Percentiles rank a stretch among this genome's conserved stretches.
phyloP scores from a whole-genome alignment of 306 rosid species.

The Ormosia semicastrata region DNA sequence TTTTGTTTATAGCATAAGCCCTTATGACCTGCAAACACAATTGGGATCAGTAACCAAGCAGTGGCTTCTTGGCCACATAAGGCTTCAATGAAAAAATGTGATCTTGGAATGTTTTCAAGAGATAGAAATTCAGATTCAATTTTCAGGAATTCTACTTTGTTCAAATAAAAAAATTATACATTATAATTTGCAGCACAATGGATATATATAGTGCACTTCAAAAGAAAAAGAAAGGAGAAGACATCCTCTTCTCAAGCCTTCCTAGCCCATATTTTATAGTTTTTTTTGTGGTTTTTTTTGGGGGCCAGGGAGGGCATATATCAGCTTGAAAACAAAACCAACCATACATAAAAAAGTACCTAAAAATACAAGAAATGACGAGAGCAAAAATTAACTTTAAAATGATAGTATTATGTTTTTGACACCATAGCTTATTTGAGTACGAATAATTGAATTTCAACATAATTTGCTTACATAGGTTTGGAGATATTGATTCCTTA shows the following conservation, averaged over 20 bases:
- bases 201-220: neutral
- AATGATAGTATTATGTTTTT: neutral
- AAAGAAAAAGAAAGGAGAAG: neutral
- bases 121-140: neutral
- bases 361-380: neutral
- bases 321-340: neutral
- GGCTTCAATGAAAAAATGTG: neutral
- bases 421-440: neutral
- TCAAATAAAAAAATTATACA: neutral
- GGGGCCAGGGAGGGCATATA: neutral
- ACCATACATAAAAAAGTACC: neutral
- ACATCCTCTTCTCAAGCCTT: neutral
- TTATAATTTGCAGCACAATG: neutral
- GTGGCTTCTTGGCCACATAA: neutral
- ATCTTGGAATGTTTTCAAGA: neutral
- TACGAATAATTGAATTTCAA: slow-evolving; percentile 6
- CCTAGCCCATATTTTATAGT: neutral
- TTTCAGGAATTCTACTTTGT: neutral
- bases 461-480: slow-evolving; percentile 67
- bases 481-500: slow-evolving; percentile 82
- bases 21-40: slow-evolving; percentile 63
- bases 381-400: neutral
- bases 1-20: slow-evolving; percentile 74
- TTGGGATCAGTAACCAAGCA: neutral
- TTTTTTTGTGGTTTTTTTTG: neutral